Evolutionary conservation across 805 yeast genomes (phyloP), one percentile per base, ranked within the genome.

Genomic region (Yamadazyma akitaensis): DNA sequence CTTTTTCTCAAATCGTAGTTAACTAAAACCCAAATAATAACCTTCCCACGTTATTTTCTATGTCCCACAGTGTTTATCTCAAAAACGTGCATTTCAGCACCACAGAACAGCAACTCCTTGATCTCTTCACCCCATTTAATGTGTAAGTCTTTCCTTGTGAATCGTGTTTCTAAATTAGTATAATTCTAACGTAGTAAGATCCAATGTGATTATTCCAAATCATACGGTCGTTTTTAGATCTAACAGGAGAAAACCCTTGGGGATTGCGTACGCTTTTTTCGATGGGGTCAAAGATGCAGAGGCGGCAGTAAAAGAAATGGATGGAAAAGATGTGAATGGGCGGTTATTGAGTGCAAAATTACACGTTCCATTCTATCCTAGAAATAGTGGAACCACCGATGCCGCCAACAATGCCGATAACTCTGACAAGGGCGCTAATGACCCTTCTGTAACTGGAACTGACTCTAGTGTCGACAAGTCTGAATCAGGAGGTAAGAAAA

Each of bases 81-180:
- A 75, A 77, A 47, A 83, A 84, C 59, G 68, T 84, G 46, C 73
- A 75, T 47, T 79, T 65, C 59, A 56, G 65, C 13, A 70, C 83
- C 11, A 71, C 79, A n/a, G 84, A 79, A 55, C 71, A 67, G 3
- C 84, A 80, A 37, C 65, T 84, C 36, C 60, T 57, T 33, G 73
- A 67, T 12, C 67, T 72, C 43, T 65, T 82, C 40, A 63, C 61
- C 37, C 74, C 64, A 0, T 77, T 64, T 54, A 63, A 72, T 3
- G 76, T 76, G 82, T 77, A 67, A 42, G 80, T 63, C 30, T 21
- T 44, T 18, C 42, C 40, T 21, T 21, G 24, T 21, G 24, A 21
- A 21, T 5, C 7, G 32, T 11, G 21, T 18, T 25, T 63, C 5
- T 5, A 12, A 8, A 9, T 14, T 10, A 33, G 19, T 26, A 25